Base-by-base conservation (phyloP, 257 asterid genomes). In the Solanum pennellii region DNA sequence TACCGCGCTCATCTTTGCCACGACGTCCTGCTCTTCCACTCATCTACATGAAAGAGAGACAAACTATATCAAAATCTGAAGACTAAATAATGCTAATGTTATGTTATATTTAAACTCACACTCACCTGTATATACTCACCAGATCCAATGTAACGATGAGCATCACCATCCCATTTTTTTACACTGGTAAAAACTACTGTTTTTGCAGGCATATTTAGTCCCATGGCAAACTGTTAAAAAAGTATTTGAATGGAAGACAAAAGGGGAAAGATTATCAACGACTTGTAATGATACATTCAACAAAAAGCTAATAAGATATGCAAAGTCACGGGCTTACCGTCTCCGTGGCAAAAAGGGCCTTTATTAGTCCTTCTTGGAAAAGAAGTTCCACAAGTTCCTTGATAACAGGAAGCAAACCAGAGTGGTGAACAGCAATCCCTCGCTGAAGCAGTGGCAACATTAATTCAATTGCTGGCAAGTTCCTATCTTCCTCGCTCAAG, bases 1-100 rank as follows among this genome's bases (percentile, higher is more conserved):
- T 97, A 68, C 99, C 99, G 83, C 94, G 93, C 82, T 91, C 97
- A 94, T 97, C 99, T 94, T 97, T 97, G 86, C 99, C 99, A 91
- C 99, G 98, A 21, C 99, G 99, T 87, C 99, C 99, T 91, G 99
- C 99, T 93, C 99, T 96, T 88, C 99, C 99, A 90, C 99, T 97
- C 99, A 97, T 97, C 98, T 97, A 90, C 72, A 90, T 47, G 84
- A 86, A 80, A 88, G 88, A 80, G 82, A 82, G 66, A 45, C 13
- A 79, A 29, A 27, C 47, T 79, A 79, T 45, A 79, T 45, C 41
- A 47, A 79, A 45, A 79, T 23, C 42, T 79, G 66, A 79, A 45
- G 21, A 79, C 42, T 9, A 79, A 45, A 9, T 45, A 47, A 16
- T 27, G 42, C 66, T 79, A 45, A 79, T 15, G 41, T 79, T 45